Base-by-base conservation (phyloP, 192 early-diverging fungal species). In the Entomortierella beljakovae region DNA sequence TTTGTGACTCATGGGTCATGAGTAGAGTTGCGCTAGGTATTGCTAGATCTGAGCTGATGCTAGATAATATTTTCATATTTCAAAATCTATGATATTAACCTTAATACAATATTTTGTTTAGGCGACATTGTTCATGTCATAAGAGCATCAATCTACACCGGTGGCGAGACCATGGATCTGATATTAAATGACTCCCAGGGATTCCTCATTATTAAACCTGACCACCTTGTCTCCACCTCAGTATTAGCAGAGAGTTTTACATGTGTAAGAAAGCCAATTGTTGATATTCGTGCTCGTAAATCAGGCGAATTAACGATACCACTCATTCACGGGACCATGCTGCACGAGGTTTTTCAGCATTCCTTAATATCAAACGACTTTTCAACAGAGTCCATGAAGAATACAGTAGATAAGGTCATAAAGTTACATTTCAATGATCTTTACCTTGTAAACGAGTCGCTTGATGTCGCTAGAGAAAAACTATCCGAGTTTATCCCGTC, bases 321-420 rank as follows among this genome's bases (percentile, higher is more conserved):
- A 1, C 81, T 91, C 9, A 84, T 97, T 51, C 83, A 90, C 38
- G 96, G 96, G n/a, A 86, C 75, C 18, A 75, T 99, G n/a, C 69
- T 95, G 20, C 97, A 99, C 67, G 84, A 91, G 28, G 64, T 97
- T 10, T 89, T 97, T 63, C 95, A 98, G 64, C 61, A 83, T 20
- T 86, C 86, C 5, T 80, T 97, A 0, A 35, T 72, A 37, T 70
- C 65, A 11, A 85, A 87, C 22, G 83, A 90, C 63, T 97, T 94
- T 83, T 75, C 88, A 6, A 80, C 65, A 2, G 56, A 56, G 0
- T 65, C 65, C 16, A 85, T 97, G 63, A 22, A 82, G 11, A 55
- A 40, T 0, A 70, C 71, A 16, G 85, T 95, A 10, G 54, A 80
- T n/a, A 35, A 57, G 8, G 52, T 93, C 16, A 82, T 99, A 0